Evolutionary conservation across 1,139 yeast species (phyloP).

Genomic region (Scheffersomyces stambukii): DNA sequence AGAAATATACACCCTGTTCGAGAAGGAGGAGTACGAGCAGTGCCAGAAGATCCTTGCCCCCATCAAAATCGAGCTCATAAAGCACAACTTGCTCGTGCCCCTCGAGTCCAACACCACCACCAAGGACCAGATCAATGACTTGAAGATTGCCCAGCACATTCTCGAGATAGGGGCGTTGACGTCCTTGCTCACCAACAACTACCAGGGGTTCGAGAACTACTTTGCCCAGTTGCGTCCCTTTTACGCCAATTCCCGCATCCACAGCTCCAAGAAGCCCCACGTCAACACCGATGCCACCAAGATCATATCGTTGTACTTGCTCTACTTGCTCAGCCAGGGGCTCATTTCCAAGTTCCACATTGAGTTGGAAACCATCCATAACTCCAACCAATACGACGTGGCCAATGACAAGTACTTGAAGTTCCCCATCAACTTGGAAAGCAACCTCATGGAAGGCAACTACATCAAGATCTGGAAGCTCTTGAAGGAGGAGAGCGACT

Average conservation of each 20-base stretch:
- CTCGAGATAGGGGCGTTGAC: constrained; percentile 85
- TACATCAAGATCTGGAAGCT: constrained; percentile 90
- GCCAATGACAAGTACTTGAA: constrained; percentile 54
- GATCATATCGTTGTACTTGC: constrained; percentile 69
- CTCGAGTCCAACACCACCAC: constrained; percentile 32
- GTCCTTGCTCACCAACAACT: constrained; percentile 60
- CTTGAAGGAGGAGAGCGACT: constrained; percentile 49
- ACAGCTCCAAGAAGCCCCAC: constrained; percentile 47
- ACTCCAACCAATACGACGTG: constrained; percentile 42
- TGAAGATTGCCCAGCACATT: constrained; percentile 73
- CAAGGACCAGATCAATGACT: constrained; percentile 55
- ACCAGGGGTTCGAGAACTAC: constrained; percentile 64
- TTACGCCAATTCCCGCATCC: constrained; percentile 49
- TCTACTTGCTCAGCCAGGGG: constrained; percentile 76
- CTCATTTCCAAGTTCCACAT: constrained; percentile 85
- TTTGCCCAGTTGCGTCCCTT: constrained; percentile 76
- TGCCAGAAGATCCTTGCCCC: constrained; percentile 64
- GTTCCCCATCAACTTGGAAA: constrained; percentile 86
- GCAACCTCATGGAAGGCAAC: constrained; percentile 95
- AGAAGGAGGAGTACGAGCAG: constrained; percentile 52
- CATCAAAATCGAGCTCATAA: constrained; percentile 74
- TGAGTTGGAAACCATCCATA: constrained; percentile 72
- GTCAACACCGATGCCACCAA: constrained; percentile 56
- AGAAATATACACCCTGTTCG: constrained; percentile 63
- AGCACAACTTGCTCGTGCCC: constrained; percentile 78